These are phyloP conservation scores for Carex scoparia DNA, from an alignment of 176 grass and related monocot species.

Conservation along the genomic window DNA sequence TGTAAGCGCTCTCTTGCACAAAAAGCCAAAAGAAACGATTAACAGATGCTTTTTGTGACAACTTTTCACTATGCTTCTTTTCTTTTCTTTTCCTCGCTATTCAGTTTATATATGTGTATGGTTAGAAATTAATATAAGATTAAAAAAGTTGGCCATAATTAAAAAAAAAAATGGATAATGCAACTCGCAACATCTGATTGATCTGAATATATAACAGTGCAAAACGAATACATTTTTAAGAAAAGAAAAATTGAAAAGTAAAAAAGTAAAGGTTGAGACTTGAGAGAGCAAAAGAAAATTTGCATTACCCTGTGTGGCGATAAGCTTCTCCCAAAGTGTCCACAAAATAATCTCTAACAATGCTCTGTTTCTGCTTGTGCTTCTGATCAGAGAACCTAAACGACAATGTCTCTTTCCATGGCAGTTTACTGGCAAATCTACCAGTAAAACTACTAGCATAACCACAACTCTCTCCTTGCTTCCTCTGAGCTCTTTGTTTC, in stretches of 20 bases:
- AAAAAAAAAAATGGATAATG: no score
- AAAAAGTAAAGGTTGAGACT: not conserved
- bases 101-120: not conserved
- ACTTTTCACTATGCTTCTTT: not conserved
- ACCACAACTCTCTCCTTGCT: constrained; percentile 60
- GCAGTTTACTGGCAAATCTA: constrained; percentile 69
- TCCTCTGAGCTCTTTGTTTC: constrained; percentile 78
- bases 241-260: not conserved
- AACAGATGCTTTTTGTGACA: not conserved
- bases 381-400: constrained; percentile 37
- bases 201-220: no score
- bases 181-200: no score
- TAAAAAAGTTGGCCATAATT: no score
- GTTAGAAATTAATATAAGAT: not conserved
- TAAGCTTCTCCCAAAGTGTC: constrained; percentile 40
- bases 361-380: not conserved
- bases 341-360: constrained; percentile 54
- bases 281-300: not conserved
- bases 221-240: no score
- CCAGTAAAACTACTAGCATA: constrained; percentile 97
- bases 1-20: not conserved
- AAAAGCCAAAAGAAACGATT: constrained; percentile 20
- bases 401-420: constrained; percentile 97
- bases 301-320: constrained; percentile 43
- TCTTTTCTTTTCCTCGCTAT: not conserved